Base-by-base conservation (phyloP, 495 filamentous ascomycete genomes). In the Aspergillus olivimuriae region DNA sequence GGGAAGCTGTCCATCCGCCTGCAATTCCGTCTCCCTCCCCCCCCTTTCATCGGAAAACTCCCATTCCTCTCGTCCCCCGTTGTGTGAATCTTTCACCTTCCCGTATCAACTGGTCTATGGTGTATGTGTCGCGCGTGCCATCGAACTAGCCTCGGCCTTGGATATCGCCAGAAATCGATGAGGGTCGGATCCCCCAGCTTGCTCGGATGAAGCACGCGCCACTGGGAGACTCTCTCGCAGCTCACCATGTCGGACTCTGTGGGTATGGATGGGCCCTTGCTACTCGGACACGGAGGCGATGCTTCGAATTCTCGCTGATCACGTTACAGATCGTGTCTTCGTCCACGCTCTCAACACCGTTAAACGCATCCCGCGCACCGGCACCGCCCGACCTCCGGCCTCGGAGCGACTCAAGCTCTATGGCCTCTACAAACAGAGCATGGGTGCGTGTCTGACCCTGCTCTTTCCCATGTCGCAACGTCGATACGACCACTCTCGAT, bases 271-370 rank as follows among this genome's bases (percentile, higher is more conserved):
- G 8, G 15, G 4, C 8, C 16, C 6, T 19, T 20, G 19, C 2
- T 6, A 28, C 6, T 6, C 5, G 6, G 11, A 28, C 11, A 28
- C 24, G 5, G 5, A 9, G 19, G 35, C 18, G 3, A 12, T 38
- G 19, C 1, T 12, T 41, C 10, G 17, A 19, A 16, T 7, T 41
- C n/a, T 11, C 2, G 20, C 24, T 34, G 4, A 23, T 3, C 17
- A 11, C 12, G n/a, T 30, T 14, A 9, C 31, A 95, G 92, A 98
- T 70, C 82, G 92, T 57, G 92, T 98, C 62, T 98, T 98, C 69
- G 89, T 91, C 63, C 91, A 98, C 78, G 92, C 92, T 46, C 81
- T 98, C 60, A 95, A 94, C 67, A 97, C 91, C 20, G 92, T 97
- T 50, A 95, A 95, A 66, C 92, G 92, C 56, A 95, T 98, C 46